Evolutionary conservation across 139 green algal genomes (phyloP).

Genomic region (Chlamydomonas sp.): DNA sequence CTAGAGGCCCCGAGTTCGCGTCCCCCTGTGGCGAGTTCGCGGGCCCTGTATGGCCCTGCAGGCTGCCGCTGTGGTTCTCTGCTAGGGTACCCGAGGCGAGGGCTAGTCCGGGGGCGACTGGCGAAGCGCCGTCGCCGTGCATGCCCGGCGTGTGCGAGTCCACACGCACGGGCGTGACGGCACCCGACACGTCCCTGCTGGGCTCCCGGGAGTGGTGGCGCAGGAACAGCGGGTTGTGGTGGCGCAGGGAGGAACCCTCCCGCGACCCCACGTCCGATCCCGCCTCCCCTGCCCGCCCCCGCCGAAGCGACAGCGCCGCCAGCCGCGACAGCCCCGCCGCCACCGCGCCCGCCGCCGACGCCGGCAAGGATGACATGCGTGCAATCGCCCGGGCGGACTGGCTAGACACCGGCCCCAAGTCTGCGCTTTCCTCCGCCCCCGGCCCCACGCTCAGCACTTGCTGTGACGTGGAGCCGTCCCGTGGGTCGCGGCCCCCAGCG

Average conservation of each 20-base stretch:
- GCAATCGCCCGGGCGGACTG: background rate
- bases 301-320: background rate
- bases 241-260: conserved; percentile 5
- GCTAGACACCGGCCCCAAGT: background rate
- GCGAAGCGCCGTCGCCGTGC: too few relatives aligned
- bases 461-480: background rate
- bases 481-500: background rate
- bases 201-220: background rate
- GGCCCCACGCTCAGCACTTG: background rate
- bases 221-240: background rate
- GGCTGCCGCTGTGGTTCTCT: background rate
- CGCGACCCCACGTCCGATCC: background rate
- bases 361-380: conserved; percentile 8
- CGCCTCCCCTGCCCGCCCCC: background rate
- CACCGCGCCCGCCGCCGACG: background rate
- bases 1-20: too few relatives aligned
- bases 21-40: background rate
- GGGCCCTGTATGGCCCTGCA: background rate
- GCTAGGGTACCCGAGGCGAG: too few relatives aligned
- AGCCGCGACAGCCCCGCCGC: background rate
- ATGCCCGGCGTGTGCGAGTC: background rate
- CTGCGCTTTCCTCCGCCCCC: background rate
- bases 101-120: too few relatives aligned
- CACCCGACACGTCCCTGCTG: background rate
- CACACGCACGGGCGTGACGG: background rate